These are phyloP conservation scores for Wickerhamomyces pijperi DNA, from an alignment of 805 yeast genomes.

Conservation along the genomic window DNA sequence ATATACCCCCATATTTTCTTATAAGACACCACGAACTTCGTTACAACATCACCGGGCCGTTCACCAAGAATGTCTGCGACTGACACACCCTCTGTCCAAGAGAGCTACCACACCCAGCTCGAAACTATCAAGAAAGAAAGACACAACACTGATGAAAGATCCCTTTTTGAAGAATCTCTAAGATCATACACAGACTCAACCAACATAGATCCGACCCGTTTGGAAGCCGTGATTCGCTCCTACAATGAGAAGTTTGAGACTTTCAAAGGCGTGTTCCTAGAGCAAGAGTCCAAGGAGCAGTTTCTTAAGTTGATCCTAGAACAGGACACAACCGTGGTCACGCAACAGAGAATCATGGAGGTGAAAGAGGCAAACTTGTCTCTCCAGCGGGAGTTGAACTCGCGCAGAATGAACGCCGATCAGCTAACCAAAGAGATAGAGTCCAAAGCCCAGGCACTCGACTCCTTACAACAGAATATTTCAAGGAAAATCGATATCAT, in stretches of 20 bases:
- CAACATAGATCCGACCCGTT: slow-evolving; percentile 19
- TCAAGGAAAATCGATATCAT: neutral
- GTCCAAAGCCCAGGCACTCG: no score
- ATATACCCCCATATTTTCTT: no score
- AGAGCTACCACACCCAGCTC: neutral
- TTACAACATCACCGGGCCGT: no score
- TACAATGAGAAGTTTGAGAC: slow-evolving; percentile 29
- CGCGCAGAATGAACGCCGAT: neutral
- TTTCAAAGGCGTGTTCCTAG: slow-evolving; percentile 53
- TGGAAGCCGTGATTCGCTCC: slow-evolving; percentile 27
- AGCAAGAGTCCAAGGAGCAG: slow-evolving; percentile 62
- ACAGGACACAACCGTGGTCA: slow-evolving; percentile 18
- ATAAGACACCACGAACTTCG: no score
- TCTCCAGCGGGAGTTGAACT: neutral
- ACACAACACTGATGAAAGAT: neutral
- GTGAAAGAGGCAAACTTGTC: no score
- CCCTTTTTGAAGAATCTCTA: neutral
- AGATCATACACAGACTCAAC: neutral
- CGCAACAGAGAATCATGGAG: neutral
- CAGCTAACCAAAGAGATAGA: neutral
- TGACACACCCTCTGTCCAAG: no score
- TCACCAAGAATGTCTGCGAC: no score
- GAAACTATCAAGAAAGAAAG: neutral
- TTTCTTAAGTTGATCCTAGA: slow-evolving; percentile 43
- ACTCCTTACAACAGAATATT: no score